Percentiles rank a stretch among this genome's conserved stretches.
Conservation (phyloP, 345 rosid genomes). For the Erucastrum elatum region DNA sequence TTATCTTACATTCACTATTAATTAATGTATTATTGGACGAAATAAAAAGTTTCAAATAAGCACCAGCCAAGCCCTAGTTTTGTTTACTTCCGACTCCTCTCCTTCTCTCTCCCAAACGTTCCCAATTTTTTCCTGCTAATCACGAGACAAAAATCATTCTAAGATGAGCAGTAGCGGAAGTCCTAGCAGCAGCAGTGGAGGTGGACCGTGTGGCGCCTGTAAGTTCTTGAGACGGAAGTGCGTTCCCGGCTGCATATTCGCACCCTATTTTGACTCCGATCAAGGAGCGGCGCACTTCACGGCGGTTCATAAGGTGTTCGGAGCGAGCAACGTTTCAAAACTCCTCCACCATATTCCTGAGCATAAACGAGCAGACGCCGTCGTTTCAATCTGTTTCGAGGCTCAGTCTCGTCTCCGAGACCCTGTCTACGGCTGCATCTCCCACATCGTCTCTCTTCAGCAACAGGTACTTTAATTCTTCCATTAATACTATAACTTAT, state of each 20-base stretch:
- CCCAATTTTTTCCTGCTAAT: neutral
- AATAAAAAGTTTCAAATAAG: slow-evolving; percentile 7
- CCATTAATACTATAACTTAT: neutral
- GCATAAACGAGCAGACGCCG: slow-evolving; percentile 64
- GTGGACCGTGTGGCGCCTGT: slow-evolving; percentile 90
- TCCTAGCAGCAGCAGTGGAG: slow-evolving; percentile 42
- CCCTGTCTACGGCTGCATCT: slow-evolving; percentile 72
- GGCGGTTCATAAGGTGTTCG: slow-evolving; percentile 79
- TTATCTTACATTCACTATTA: too few species aligned
- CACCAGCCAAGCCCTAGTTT: slow-evolving; percentile 39
- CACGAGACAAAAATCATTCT: slow-evolving; percentile 1
- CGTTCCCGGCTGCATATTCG: slow-evolving; percentile 70
- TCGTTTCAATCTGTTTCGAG: slow-evolving; percentile 66
- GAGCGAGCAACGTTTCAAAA: slow-evolving; percentile 89
- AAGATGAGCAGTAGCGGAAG: slow-evolving; percentile 39
- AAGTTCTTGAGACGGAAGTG: slow-evolving; percentile 79
- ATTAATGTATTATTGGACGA: neutral
- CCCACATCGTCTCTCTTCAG: slow-evolving; percentile 74
- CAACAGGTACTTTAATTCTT: slow-evolving; percentile 51
- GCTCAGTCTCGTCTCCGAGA: slow-evolving; percentile 74
- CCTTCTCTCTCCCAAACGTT: slow-evolving; percentile 20
- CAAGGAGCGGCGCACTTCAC: slow-evolving; percentile 81
- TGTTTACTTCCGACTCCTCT: slow-evolving; percentile 26
- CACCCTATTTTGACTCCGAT: slow-evolving; percentile 75
- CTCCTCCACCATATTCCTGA: slow-evolving; percentile 59